Percentiles rank a stretch among this genome's conserved stretches.
phyloP scores from a whole-genome alignment of 805 yeast genomes.

The Nakazawaea holstii region DNA sequence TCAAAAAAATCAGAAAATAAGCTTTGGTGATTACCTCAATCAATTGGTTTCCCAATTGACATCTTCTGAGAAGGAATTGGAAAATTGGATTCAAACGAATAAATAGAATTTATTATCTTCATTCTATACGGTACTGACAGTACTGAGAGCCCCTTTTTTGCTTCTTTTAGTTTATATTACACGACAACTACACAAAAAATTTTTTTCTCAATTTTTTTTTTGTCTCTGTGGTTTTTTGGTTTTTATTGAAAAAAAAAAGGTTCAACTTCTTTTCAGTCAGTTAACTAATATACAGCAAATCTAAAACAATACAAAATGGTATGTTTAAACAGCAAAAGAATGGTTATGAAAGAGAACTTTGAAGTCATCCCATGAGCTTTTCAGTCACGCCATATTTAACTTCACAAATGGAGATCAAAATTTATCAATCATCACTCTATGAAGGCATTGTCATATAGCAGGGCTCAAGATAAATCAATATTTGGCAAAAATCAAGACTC shows the following conservation, averaged over 20 bases:
- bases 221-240: not conserved
- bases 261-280: not conserved
- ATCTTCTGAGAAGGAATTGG: conserved; percentile 2
- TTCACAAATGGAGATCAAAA: too few relatives aligned
- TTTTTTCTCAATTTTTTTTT: not conserved
- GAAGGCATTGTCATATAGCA: too few relatives aligned
- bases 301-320: conserved; percentile 9
- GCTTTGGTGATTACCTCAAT: not conserved
- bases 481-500: too few relatives aligned
- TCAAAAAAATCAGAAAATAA: conserved; percentile 1
- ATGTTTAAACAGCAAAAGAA: not conserved
- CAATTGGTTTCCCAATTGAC: not conserved
- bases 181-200: not conserved
- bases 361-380: not conserved
- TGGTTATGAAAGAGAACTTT: not conserved
- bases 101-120: not conserved
- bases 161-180: not conserved
- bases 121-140: too few relatives aligned
- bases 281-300: conserved; percentile 3
- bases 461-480: too few relatives aligned
- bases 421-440: too few relatives aligned
- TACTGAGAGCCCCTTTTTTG: not conserved
- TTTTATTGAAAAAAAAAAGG: not conserved
- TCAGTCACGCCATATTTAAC: too few relatives aligned
- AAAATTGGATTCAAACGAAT: not conserved